phyloP scores from a whole-genome alignment of 306 rosid genomes.

The Lathyrus sativus region DNA sequence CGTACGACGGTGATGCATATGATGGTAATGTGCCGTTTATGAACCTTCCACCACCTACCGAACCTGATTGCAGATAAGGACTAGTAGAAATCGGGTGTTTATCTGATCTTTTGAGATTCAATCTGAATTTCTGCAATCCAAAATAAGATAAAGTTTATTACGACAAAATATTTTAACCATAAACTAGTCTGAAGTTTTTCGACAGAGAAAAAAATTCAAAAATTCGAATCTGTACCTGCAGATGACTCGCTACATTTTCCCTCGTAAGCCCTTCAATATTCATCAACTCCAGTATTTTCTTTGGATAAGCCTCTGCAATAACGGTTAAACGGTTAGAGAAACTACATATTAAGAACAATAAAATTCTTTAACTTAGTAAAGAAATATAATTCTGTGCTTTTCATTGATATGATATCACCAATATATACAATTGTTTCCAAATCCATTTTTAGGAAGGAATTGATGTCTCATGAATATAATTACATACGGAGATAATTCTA shows the following conservation, averaged over 20 bases:
- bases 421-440: no score
- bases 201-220: no score
- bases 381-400: no score
- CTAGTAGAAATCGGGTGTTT: constrained; percentile 53
- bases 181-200: no score
- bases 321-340: constrained; percentile 30
- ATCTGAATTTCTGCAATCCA: constrained; percentile 69
- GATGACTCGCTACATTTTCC: constrained; percentile 93
- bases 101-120: constrained; percentile 53
- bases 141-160: background rate
- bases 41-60: constrained; percentile 53
- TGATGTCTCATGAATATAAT: no score
- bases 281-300: constrained; percentile 84
- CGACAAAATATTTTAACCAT: no score
- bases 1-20: constrained; percentile 52
- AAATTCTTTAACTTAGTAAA: background rate
- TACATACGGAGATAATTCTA: no score
- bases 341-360: constrained; percentile 28
- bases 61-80: constrained; percentile 48
- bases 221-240: constrained; percentile 61
- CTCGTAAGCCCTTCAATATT: constrained; percentile 85
- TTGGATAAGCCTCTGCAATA: constrained; percentile 80
- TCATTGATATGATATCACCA: no score
- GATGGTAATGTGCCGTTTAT: constrained; percentile 51
- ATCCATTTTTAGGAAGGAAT: no score